Evolutionary conservation across 352 stramenopile genomes (phyloP), one percentile per base, ranked within the genome.

Genomic region (Pythium grandisporangium): DNA sequence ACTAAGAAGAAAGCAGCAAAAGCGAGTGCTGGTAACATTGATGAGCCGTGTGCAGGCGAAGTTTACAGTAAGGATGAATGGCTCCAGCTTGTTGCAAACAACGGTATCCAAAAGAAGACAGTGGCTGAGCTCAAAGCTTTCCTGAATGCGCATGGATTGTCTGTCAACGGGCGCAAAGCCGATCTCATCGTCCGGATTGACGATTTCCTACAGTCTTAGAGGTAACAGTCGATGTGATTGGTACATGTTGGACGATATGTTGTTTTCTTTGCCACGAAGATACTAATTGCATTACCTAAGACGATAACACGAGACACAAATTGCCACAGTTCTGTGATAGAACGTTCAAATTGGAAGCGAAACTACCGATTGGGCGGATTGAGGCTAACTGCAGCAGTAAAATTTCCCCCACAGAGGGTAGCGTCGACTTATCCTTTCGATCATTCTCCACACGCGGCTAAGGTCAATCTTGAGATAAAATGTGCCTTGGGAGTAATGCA

Each of bases 101-200:
- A 73, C 33, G 44, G 53, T 2, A 70, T 89, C 19, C 62, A 82
- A 30, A 89, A 85, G 62, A 89, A 88, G 43, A 85, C 68, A 0
- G 56, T 92, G 0, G 44, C 56, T 32, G 61, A 88, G 46, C 51
- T 92, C 42, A 88, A 89, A 35, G 62, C 51, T 1, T 88, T 92
- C 24, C 51, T 88, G 2, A 52, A 68, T 1, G 64, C 62, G 2
- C 65, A 90, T 21, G 57, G 53, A 4, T 41, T 80, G 6, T 23
- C 62, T 11, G 48, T 61, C 8, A 48, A 53, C 0, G 76, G 79
- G 8, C 66, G 66, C 6, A 92, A 92, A 48, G 65, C 59, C 13
- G 75, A 90, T 32, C 63, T 92, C 17, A 45, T 92, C 6, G 55
- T 70, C 13, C 57, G 60, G 2, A 58, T 77, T 1, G 61, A 61